Evolutionary conservation across 495 filamentous ascomycete species (phyloP), one percentile per base, ranked within the genome.

Genomic region (Penicillium antarcticum): DNA sequence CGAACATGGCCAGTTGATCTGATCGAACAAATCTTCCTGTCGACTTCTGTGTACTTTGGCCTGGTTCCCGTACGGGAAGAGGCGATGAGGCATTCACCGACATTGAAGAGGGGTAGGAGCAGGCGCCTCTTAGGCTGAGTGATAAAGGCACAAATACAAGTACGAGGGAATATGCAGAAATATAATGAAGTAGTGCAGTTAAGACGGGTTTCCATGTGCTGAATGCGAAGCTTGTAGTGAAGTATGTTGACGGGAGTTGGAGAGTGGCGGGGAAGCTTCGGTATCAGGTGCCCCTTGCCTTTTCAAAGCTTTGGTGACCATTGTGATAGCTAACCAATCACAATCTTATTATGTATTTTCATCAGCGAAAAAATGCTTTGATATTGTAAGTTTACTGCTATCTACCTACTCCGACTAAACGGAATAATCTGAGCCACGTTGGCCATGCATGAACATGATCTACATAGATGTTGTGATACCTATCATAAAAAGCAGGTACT

Each of bases 1-100:
- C 71, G 53, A 82, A 79, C 51, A 83, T 55, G 38, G 62, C 58
- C 70, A 76, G 77, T 51, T 78, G 74, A 13, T 67, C 72, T 24
- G 73, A 68, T 18, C 72, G 61, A 13, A 66, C 59, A 50, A 75
- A 77, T 37, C 57, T 56, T 9, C 62, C 21, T 36, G 66, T 62
- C 17, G 57, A 65, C 16, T 21, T 21, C 18, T 57, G 41, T 7
- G 48, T 18, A 16, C 34, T 38, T 21, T 48, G 17, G 23, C 12
- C 42, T 3, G 60, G 51, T 14, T 54, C 66, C 34, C 50, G 19
- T 14, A 65, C 63, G 33, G 69, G 67, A n/a, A 56, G 48, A 12
- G 52, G 55, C 19, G 58, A 66, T 7, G 58, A 45, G 24, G 42
- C 53, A 41, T 53, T 48, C 51, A 41, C 37, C 43, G 57, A 46